These are phyloP conservation scores for Pestalotiopsis sp. DNA, from an alignment of 2,329 filamentous ascomycete species.

Conservation along the genomic window DNA sequence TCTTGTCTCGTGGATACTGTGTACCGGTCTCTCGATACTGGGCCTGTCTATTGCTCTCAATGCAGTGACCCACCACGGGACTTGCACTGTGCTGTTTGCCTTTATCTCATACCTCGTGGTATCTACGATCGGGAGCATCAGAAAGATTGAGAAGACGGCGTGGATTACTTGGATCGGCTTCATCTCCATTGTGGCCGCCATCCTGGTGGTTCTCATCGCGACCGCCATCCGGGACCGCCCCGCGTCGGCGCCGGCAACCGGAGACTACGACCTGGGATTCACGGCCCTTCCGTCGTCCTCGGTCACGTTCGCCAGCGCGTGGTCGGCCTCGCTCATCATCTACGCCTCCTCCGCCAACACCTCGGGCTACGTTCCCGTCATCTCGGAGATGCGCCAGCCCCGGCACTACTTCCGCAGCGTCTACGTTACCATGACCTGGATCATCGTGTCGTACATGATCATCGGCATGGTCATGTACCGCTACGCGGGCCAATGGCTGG, in stretches of 20 bases:
- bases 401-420: not conserved
- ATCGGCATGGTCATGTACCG: constrained; percentile 1
- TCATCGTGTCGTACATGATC: not conserved
- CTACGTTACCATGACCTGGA: not conserved
- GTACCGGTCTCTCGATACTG: not conserved
- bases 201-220: not conserved
- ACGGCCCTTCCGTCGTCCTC: not conserved
- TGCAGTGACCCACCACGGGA: not conserved
- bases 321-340: not conserved
- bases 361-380: constrained; percentile 1
- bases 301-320: not conserved
- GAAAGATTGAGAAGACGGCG: not conserved
- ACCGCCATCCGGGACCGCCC: not conserved
- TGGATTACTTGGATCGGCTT: not conserved
- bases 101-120: not conserved
- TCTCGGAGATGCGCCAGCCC: not conserved
- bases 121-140: not conserved
- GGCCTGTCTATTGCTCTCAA: not conserved
- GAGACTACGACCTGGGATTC: not conserved
- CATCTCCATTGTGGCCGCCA: not conserved
- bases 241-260: not conserved
- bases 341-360: not conserved
- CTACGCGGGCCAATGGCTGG: not conserved
- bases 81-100: not conserved
- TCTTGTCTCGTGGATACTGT: not conserved